These are phyloP conservation scores for Russula dissimulans DNA, from an alignment of 768 basidiomycete species.

Conservation along the genomic window DNA sequence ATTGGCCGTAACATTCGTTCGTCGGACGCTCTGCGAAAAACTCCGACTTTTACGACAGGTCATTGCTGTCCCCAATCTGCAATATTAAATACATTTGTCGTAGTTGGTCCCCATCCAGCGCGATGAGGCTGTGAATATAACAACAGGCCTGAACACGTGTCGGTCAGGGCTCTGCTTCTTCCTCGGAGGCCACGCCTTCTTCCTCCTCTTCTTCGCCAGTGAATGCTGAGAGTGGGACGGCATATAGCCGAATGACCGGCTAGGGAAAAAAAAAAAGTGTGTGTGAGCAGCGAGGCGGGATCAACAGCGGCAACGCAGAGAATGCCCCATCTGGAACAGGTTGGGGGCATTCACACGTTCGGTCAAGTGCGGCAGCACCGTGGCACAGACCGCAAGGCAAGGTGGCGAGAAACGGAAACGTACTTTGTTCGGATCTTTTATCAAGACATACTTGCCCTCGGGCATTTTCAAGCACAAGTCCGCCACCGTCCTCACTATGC, in stretches of 20 bases:
- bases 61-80: not conserved
- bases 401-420: conserved; percentile 21
- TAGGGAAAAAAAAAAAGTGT: conserved; percentile 28
- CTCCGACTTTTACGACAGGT: not conserved
- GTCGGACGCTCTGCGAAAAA: not conserved
- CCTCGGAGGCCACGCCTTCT: conserved; percentile 36
- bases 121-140: not conserved
- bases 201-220: conserved; percentile 71
- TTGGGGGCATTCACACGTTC: not conserved
- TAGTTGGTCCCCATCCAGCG: not conserved
- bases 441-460: conserved; percentile 94
- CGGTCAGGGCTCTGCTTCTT: conserved; percentile 27
- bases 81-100: not conserved
- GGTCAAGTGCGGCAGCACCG: not conserved
- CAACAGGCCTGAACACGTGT: not conserved
- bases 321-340: not conserved
- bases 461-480: conserved; percentile 95
- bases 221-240: conserved; percentile 84
- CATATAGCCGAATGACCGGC: conserved; percentile 91
- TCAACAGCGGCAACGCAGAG: not conserved
- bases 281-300: conserved; percentile 11
- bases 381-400: not conserved
- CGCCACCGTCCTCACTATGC: conserved; percentile 90
- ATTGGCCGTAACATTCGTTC: not conserved
- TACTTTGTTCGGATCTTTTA: conserved; percentile 98